Evolutionary conservation across 2,329 filamentous ascomycete genomes (phyloP).

Genomic region (Venturia aucupariae): DNA sequence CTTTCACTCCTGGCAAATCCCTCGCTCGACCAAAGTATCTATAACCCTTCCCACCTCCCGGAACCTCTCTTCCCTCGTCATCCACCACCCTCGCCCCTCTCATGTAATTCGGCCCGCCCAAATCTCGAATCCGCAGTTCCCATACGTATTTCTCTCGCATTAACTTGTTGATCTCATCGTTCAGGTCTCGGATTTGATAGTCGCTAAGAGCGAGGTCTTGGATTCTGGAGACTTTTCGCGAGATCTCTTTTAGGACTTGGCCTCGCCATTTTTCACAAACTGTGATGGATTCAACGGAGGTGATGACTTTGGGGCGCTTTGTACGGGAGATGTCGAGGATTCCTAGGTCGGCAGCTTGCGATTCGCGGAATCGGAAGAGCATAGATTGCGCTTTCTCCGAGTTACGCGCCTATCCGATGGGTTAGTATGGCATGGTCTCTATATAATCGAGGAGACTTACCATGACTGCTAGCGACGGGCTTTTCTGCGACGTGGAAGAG

Average conservation of each 20-base stretch:
- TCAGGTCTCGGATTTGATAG: constrained; percentile 94
- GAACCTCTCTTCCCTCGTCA: constrained; percentile 47
- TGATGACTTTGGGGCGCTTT: constrained; percentile 84
- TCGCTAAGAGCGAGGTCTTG: constrained; percentile 87
- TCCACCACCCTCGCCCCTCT: constrained; percentile 49
- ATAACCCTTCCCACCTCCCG: constrained; percentile 76
- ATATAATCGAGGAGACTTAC: neutral
- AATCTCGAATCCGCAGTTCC: constrained; percentile 90
- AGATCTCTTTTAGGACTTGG: constrained; percentile 94
- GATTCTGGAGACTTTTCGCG: constrained; percentile 91
- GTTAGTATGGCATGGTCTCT: constrained; percentile 16
- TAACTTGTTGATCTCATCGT: constrained; percentile 98
- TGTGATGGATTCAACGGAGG: constrained; percentile 72
- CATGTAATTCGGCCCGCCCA: constrained; percentile 98
- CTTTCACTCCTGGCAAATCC: constrained; percentile 90
- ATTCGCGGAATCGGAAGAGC: constrained; percentile 98
- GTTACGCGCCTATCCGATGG: constrained; percentile 68
- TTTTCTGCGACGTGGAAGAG: neutral
- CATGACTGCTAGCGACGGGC: neutral
- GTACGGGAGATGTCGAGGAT: constrained; percentile 90
- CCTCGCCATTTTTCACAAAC: constrained; percentile 96
- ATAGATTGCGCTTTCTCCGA: constrained; percentile 98
- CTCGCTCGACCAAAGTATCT: constrained; percentile 74
- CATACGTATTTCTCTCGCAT: constrained; percentile 99
- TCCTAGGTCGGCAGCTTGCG: constrained; percentile 89